Percentiles rank a stretch among this genome's conserved stretches.
These are phyloP conservation scores for Auricularia sp. DNA, from an alignment of 768 basidiomycete genomes.

Conservation along the genomic window DNA sequence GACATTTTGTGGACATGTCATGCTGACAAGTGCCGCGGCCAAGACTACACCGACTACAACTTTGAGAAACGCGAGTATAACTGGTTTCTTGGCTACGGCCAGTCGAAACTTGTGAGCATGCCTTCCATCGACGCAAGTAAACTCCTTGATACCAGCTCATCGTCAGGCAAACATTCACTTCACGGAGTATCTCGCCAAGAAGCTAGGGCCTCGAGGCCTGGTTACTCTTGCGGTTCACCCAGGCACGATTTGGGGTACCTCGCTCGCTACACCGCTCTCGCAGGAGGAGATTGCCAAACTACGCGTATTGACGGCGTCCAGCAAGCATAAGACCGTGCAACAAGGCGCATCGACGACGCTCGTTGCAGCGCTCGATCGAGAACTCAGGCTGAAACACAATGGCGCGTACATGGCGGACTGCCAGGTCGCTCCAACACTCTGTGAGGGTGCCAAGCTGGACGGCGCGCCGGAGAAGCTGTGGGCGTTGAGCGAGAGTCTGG, in stretches of 20 bases:
- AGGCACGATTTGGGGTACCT: background rate
- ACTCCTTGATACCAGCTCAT: background rate
- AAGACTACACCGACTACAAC: background rate
- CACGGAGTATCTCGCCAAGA: background rate
- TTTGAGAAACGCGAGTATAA: background rate
- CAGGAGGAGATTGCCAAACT: background rate
- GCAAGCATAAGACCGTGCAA: background rate
- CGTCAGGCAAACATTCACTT: background rate
- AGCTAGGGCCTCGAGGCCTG: background rate
- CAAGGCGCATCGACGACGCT: background rate
- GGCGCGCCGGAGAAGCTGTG: background rate
- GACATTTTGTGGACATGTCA: background rate
- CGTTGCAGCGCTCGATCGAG: background rate
- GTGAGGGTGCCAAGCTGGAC: background rate
- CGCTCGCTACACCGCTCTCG: background rate
- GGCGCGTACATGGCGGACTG: background rate
- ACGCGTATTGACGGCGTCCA: background rate
- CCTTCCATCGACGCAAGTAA: background rate
- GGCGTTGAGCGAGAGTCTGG: background rate
- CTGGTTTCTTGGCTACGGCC: background rate
- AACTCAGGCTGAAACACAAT: background rate
- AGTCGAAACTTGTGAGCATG: background rate
- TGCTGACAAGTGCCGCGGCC: background rate
- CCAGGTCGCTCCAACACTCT: background rate
- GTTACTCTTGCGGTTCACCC: background rate